Base-by-base conservation (phyloP, 1,284 basidiomycete genomes). In the Phenoliferia sp. region DNA sequence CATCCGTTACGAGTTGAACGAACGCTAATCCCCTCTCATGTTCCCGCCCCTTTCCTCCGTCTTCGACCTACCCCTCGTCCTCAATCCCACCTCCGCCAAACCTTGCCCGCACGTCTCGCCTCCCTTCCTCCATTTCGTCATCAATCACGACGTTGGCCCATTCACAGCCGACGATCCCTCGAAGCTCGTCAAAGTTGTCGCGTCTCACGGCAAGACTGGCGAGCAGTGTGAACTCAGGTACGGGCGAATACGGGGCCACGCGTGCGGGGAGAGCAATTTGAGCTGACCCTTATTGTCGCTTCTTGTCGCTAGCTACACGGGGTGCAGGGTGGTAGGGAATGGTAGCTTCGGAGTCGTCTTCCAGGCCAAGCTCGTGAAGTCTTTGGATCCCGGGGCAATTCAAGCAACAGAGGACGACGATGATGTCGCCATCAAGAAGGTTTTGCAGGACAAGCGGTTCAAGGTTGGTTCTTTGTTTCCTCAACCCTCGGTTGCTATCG, bases 371-470 rank as follows among this genome's bases (percentile, higher is more conserved):
- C 81, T 85, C 73, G 79, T 84, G 3, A 19, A 26, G 48, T 52
- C 48, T 6, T n/a, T 5, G 22, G 48, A 52, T 19, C 63, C 36
- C 17, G 67, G 61, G n/a, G 39, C 36, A 7, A 65, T 68, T 26
- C 65, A 63, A 1, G 66, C 67, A 7, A 64, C 68, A 50, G 71
- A 67, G 57, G 67, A 67, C 39, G 84, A 84, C 32, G 88, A 90
- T 69, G 94, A 97, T 76, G 96, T 99, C 77, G 95, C 95, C 65
- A 99, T 99, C 86, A 99, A 99, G 88, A 99, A 98, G 85, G 95
- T 99, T 63, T 82, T 99, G 74, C 95, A 99, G 85, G 95, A 99
- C 84, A 99, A 99, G 86, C 88, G 95, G 74, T 99, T 99, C 89
- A 99, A 99, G 91, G 94, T 94, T 29, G n/a, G 78, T 61, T 70